Evolutionary conservation across 192 early-diverging fungal species (phyloP).

Genomic region (Thamnidium elegans): DNA sequence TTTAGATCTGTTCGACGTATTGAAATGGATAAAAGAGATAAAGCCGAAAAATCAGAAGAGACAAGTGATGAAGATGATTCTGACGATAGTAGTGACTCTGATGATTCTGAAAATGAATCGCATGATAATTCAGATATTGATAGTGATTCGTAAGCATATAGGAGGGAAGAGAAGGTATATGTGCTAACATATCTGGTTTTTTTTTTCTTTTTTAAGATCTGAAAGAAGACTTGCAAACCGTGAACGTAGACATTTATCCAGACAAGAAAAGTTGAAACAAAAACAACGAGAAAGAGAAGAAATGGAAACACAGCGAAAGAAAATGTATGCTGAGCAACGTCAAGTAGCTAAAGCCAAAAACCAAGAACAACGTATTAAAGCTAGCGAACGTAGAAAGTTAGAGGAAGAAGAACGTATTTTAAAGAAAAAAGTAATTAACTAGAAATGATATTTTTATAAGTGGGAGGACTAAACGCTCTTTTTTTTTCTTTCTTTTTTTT

Average conservation of each 20-base stretch:
- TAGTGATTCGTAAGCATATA: constrained; percentile 11
- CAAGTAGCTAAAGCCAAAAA: constrained; percentile 37
- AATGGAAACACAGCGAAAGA: constrained; percentile 35
- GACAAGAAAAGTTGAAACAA: constrained; percentile 43
- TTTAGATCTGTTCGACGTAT: not conserved
- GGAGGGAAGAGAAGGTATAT: not conserved
- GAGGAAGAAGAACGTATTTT: constrained; percentile 54
- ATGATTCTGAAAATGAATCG: constrained; percentile 10
- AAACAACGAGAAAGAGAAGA: constrained; percentile 48
- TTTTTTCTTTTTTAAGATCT: not conserved
- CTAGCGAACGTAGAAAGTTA: constrained; percentile 46
- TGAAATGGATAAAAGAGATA: constrained; percentile 14
- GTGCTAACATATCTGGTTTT: not conserved
- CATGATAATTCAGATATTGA: constrained; percentile 22
- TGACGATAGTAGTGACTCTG: not conserved
- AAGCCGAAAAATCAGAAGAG: constrained; percentile 22
- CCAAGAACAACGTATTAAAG: constrained; percentile 37
- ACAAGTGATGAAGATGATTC: constrained; percentile 6
- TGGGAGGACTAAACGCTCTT: not conserved
- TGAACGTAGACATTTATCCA: constrained; percentile 32
- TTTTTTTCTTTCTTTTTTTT: too few species aligned
- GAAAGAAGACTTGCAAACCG: constrained; percentile 12
- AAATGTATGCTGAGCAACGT: constrained; percentile 39
- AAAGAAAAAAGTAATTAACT: constrained; percentile 28
- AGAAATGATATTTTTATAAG: not conserved